Evolutionary conservation across 331 rosid species (phyloP), one percentile per base, ranked within the genome.

Genomic region (Cucumis variabilis): DNA sequence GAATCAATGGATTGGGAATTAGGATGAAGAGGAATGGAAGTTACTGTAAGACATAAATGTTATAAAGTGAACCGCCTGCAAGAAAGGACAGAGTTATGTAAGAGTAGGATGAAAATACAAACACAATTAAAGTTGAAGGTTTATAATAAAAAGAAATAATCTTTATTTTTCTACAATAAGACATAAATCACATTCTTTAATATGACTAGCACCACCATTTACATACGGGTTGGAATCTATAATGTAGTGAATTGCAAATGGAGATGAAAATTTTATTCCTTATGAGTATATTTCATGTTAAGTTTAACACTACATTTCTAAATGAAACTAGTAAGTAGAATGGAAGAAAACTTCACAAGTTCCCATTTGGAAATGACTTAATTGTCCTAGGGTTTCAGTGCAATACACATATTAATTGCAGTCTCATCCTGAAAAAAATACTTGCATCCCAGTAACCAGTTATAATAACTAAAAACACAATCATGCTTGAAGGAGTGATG

Each of bases 1-100:
- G 37, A 30, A 30, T 30, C 37, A 30, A 30, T 30, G 37, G 37
- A 30, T 30, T 30, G 37, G 3, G 37, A 30, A 30, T 30, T 30
- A 30, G 37, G 37, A 30, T 30, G 37, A 30, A 30, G 37, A 30
- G 37, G 37, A 30, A 30, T 30, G 37, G 37, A 30, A 30, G 37
- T 30, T 30, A 30, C 37, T 30, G 3, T 30, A 30, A 30, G 1
- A 30, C 37, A 30, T 30, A 92, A 97, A 97, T 25, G 99, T 96
- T 67, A 97, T 66, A 87, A 97, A 94, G 93, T 97, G 98, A 92
- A 94, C 89, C 15, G 93, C 99, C 99, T 97, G 99, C 89, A 92
- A 87, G 75, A 81, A 90, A 65, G 86, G 68, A 44, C 76, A 79
- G n/a, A 11, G 6, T 75, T 44, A 33, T 7, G 81, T 14, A 79